Conservation (phyloP, 371 early-diverging fungal species). For the Apophysomyces trapeziformis region DNA sequence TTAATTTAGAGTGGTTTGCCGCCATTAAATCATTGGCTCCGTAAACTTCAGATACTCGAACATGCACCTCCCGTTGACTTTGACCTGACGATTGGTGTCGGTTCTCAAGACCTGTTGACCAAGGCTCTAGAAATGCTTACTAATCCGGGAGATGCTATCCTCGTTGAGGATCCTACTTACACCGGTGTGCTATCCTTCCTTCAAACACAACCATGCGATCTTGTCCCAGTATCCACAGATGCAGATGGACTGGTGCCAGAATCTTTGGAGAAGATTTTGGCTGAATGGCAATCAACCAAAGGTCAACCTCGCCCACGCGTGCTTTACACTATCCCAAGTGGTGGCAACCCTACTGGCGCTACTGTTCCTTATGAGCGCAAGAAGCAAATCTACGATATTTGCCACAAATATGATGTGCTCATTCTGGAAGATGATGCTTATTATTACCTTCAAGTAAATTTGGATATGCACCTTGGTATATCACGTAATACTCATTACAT, state of each 20-base stretch:
- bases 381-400: constrained; percentile 63
- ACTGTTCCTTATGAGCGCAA: constrained; percentile 68
- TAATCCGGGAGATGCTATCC: constrained; percentile 62
- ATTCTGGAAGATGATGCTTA: constrained; percentile 87
- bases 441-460: constrained; percentile 67
- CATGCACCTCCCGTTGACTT: constrained; percentile 64
- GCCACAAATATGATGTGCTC: constrained; percentile 63
- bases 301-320: constrained; percentile 52
- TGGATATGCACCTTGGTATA: background rate
- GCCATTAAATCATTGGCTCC: constrained; percentile 65
- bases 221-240: constrained; percentile 66
- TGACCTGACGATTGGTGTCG: constrained; percentile 74
- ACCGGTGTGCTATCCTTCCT: constrained; percentile 78
- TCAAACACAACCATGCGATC: constrained; percentile 64
- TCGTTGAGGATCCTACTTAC: constrained; percentile 80
- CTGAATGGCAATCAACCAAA: constrained; percentile 47
- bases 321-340: constrained; percentile 69
- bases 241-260: constrained; percentile 57
- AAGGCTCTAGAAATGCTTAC: constrained; percentile 79
- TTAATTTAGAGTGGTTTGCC: constrained; percentile 64
- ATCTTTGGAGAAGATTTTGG: constrained; percentile 50
- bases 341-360: constrained; percentile 79
- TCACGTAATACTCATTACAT: background rate
- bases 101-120: constrained; percentile 78
- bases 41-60: constrained; percentile 61